Conservation (phyloP, 129 eudicot species). For the Arctium lappa region DNA sequence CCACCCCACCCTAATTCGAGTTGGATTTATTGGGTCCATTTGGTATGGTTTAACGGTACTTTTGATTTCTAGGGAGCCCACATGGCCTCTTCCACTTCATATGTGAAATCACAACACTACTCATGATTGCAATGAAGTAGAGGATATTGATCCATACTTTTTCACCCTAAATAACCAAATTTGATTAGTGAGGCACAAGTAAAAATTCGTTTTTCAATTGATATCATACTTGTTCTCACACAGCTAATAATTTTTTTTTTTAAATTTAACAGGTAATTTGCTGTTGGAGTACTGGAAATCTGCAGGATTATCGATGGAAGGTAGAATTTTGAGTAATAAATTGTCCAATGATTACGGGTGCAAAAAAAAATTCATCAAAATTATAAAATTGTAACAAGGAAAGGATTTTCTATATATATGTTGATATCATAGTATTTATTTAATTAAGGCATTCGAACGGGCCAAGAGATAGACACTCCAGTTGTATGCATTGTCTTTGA, state of each 20-base stretch:
- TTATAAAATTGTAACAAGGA: background rate
- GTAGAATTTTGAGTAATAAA: conserved; percentile 26
- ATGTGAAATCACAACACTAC: too few relatives aligned
- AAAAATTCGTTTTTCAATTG: too few relatives aligned
- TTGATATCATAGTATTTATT: background rate
- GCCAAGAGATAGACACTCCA: conserved; percentile 67
- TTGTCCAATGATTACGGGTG: background rate
- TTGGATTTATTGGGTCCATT: too few relatives aligned
- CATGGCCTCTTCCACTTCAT: too few relatives aligned
- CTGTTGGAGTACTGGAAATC: conserved; percentile 82
- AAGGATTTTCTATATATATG: background rate
- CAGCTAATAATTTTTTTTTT: background rate
- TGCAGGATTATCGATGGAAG: conserved; percentile 59
- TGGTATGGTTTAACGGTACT: too few relatives aligned
- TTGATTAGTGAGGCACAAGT: too few relatives aligned
- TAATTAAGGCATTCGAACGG: conserved; percentile 58
- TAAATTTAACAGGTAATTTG: conserved; percentile 48
- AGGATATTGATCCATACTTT: too few relatives aligned
- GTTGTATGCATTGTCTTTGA: conserved; percentile 73
- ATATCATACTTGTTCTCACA: background rate
- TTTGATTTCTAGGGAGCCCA: too few relatives aligned
- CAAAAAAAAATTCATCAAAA: background rate
- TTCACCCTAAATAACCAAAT: too few relatives aligned
- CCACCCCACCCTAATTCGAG: too few relatives aligned
- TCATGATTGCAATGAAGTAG: too few relatives aligned